These are phyloP conservation scores for Begonia fuchsioides DNA, from an alignment of 306 rosid genomes.

Conservation along the genomic window DNA sequence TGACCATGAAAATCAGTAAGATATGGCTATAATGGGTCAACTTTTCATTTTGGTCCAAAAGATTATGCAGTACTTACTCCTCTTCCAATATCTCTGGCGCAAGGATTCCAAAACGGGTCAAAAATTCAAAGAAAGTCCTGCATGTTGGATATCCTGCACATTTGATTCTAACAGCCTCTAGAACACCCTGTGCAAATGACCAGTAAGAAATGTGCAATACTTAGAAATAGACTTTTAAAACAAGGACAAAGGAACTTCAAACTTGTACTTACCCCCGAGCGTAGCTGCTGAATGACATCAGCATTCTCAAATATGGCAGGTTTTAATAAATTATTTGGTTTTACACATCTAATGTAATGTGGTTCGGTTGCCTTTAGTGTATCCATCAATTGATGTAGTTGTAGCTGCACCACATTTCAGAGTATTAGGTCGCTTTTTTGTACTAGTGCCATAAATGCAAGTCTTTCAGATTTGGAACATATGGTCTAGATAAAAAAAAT, in stretches of 20 bases:
- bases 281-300: conserved; percentile 65
- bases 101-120: conserved; percentile 46
- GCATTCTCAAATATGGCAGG: conserved; percentile 60
- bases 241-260: conserved; percentile 10
- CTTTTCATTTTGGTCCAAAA: no score
- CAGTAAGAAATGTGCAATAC: conserved; percentile 16
- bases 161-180: conserved; percentile 90
- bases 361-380: conserved; percentile 59
- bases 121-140: conserved; percentile 51
- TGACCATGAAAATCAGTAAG: no score
- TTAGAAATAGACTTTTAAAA: conserved; percentile 2
- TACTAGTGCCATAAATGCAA: conserved; percentile 11
- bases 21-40: no score
- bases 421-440: conserved; percentile 17
- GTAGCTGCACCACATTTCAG: conserved; percentile 51
- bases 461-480: conserved; percentile 3
- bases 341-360: conserved; percentile 90
- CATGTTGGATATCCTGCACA: conserved; percentile 91
- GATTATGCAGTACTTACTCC: conserved; percentile 34
- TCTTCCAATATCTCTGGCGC: conserved; percentile 66
- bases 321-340: conserved; percentile 52
- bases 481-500: conserved; percentile 7
- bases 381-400: conserved; percentile 91
- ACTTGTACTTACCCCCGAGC: conserved; percentile 65
- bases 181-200: conserved; percentile 66